Evolutionary conservation across 2,329 filamentous ascomycete genomes (phyloP).

Genomic region (Beauveria asiatica): DNA sequence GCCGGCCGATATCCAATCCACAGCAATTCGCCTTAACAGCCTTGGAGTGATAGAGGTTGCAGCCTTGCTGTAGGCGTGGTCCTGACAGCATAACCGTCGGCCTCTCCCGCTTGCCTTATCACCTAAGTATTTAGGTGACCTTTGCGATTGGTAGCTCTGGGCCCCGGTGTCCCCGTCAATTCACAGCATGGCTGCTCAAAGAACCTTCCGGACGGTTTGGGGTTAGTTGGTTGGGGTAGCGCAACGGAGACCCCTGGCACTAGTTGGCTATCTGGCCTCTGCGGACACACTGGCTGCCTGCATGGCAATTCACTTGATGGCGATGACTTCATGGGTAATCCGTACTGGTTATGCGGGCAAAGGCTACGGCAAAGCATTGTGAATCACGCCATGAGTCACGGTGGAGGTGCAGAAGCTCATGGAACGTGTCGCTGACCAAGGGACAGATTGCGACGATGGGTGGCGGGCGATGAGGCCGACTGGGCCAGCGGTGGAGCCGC

Average conservation of each 20-base stretch:
- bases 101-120: background rate
- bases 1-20: background rate
- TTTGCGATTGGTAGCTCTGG: slow-evolving; percentile 17
- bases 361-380: background rate
- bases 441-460: slow-evolving; percentile 5
- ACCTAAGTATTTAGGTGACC: slow-evolving; percentile 13
- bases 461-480: slow-evolving; percentile 5
- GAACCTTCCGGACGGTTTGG: background rate
- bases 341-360: background rate
- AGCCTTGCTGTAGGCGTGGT: background rate
- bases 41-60: background rate
- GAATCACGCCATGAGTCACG: slow-evolving; percentile 8
- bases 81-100: background rate
- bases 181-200: slow-evolving; percentile 4
- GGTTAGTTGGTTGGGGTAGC: slow-evolving; percentile 4
- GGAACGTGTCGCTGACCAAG: slow-evolving; percentile 1
- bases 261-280: background rate
- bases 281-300: background rate
- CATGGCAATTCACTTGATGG: background rate
- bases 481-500: background rate
- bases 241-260: too few relatives aligned
- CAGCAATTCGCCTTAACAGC: background rate
- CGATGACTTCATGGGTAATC: background rate
- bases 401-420: background rate
- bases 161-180: slow-evolving; percentile 11